A percentile compares a stretch with the other conserved stretches of the same genome.
Conservation (phyloP, 768 basidiomycete genomes). For the Rhodosporidiobolus odoratus region DNA sequence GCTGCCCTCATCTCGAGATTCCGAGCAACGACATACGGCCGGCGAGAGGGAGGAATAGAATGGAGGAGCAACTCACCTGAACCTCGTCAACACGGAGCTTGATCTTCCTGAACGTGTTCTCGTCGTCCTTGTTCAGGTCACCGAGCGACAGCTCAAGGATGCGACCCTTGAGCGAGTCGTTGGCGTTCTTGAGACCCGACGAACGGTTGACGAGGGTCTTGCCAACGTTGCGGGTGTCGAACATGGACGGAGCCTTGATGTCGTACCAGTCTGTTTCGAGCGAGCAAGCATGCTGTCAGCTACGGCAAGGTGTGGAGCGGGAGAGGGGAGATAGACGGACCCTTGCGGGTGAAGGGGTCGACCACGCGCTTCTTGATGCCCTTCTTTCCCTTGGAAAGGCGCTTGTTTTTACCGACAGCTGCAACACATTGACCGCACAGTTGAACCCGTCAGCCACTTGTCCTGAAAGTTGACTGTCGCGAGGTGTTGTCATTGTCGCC, state of each 20-base stretch:
- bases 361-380: constrained; percentile 99
- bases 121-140: constrained; percentile 99
- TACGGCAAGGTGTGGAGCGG: not conserved
- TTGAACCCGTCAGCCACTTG: constrained; percentile 1
- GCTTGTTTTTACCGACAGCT: constrained; percentile 75
- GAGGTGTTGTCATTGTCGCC: not conserved
- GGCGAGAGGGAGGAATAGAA: constrained; percentile 32
- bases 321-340: constrained; percentile 50
- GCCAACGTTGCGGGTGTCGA: constrained; percentile 92
- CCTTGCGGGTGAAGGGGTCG: constrained; percentile 99
- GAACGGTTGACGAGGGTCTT: constrained; percentile 99
- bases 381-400: constrained; percentile 96
- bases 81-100: constrained; percentile 83
- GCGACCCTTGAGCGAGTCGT: constrained; percentile 95
- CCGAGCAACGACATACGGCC: no score
- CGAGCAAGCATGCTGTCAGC: not conserved
- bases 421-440: constrained; percentile 12
- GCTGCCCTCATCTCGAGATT: no score
- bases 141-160: constrained; percentile 92
- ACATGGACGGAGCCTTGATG: constrained; percentile 95
- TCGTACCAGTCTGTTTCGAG: constrained; percentile 99
- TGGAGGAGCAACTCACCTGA: constrained; percentile 18
- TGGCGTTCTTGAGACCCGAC: constrained; percentile 96
- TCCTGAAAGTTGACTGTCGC: no score
- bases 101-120: constrained; percentile 98